A percentile compares a stretch with the other conserved stretches of the same genome.
Conservation (phyloP, 176 grass and related monocot species). For the Carex myosuroides region DNA sequence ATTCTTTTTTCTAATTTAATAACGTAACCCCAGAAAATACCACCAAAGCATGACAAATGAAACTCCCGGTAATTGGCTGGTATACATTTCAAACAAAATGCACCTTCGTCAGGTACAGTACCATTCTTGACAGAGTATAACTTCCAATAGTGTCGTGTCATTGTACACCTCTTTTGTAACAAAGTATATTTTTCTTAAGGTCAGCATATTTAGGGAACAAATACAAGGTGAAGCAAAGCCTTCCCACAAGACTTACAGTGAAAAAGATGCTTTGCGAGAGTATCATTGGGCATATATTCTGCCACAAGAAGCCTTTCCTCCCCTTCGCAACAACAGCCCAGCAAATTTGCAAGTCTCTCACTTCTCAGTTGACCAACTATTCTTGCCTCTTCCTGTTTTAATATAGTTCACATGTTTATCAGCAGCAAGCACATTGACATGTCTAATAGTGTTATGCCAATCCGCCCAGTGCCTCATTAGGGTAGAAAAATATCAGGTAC, state of each 20-base stretch:
- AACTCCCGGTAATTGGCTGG: neutral
- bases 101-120: neutral
- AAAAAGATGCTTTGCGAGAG: conserved; percentile 92
- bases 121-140: neutral
- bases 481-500: neutral
- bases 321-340: conserved; percentile 95
- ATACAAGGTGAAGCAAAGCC: neutral
- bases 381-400: conserved; percentile 81
- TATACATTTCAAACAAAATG: neutral
- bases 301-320: conserved; percentile 96
- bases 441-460: neutral
- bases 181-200: neutral
- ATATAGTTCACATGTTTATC: neutral
- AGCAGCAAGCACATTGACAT: neutral
- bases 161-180: neutral
- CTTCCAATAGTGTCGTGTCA: neutral
- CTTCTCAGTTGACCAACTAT: conserved; percentile 73
- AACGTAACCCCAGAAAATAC: neutral
- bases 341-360: conserved; percentile 78
- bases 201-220: neutral
- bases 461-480: neutral
- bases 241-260: conserved; percentile 60
- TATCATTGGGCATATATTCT: conserved; percentile 97
- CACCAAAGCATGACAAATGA: neutral
- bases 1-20: neutral